Base-by-base conservation (phyloP, 345 rosid species). In the Euphorbia pulcherrima region DNA sequence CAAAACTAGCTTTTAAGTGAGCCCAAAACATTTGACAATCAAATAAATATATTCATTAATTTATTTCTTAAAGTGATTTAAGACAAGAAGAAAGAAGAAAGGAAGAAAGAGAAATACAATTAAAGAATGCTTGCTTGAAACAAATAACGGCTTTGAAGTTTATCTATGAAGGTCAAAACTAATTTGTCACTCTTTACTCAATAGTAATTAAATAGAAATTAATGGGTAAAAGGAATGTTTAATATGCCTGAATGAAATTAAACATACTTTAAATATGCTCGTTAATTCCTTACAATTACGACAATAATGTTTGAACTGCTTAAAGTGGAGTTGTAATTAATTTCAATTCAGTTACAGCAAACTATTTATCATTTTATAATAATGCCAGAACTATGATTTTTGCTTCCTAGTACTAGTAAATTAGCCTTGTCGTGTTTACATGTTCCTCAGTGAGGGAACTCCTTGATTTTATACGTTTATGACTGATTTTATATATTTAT, bases 201-300 rank as follows among this genome's bases (percentile, higher is more conserved):
- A 53, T 2, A 23, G 6, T 10, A 23, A 57, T 60, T 39, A 9
- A 39, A 55, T 6, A 23, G 24, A 18, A 68, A 11, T 26, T 68
- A 52, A 56, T 68, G 20, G 20, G 12, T 52, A 6, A 56, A 68
- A 26, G 40, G 63, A 27, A 44, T 26, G 54, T 41, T 68, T 40
- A 54, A 48, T 23, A 60, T 41, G 47, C 12, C 47, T 60, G 35
- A 61, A 67, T 55, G 40, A 18, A 67, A 67, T 67, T 53, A 67
- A 67, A 37, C 50, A 56, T 28, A 26, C 63, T 21, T 24, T 68
- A 44, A 44, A 56, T 28, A 17, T 68, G 64, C 44, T 41, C 11
- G 10, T 27, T 44, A 23, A 56, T 27, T 21, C 7, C 29, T 56
- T 57, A 41, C 44, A 29, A 57, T 41, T 41, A 41, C 20, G 48